Conservation (phyloP, 2,329 filamentous ascomycete species). For the Aplosporella prunicola region DNA sequence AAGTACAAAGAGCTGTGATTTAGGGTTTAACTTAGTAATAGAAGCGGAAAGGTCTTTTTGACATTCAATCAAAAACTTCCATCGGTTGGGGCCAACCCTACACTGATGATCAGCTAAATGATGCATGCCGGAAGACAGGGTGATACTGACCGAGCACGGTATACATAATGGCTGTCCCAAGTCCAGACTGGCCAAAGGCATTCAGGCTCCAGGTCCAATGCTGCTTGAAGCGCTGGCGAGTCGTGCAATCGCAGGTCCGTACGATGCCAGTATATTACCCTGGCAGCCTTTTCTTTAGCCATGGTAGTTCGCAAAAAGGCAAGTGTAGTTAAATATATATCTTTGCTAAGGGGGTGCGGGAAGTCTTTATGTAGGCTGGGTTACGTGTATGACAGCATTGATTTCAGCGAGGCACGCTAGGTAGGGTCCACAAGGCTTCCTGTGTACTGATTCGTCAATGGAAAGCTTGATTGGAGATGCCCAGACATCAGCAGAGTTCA, state of each 20-base stretch:
- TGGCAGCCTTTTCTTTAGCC: conserved; percentile 1
- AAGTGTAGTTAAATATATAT: too few species aligned
- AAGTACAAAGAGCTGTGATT: conserved; percentile 62
- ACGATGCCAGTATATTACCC: conserved; percentile 51
- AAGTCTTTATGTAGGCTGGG: too few species aligned
- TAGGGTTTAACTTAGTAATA: conserved; percentile 59
- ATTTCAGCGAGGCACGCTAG: too few species aligned
- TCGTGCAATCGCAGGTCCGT: conserved; percentile 71
- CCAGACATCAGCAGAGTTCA: too few species aligned
- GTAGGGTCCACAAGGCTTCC: too few species aligned
- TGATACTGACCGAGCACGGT: conserved; percentile 41
- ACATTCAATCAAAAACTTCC: conserved; percentile 68
- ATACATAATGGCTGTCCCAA: conserved; percentile 75
- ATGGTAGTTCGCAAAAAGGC: neutral
- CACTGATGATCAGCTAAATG: neutral
- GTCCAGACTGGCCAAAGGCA: conserved; percentile 68
- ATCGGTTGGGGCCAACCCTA: conserved; percentile 60
- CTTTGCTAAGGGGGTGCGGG: too few species aligned
- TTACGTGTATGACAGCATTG: too few species aligned
- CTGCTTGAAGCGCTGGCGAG: conserved; percentile 62
- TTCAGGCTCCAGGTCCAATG: conserved; percentile 58
- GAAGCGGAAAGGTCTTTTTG: conserved; percentile 59
- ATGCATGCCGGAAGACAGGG: too few species aligned
- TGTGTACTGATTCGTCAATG: too few species aligned
- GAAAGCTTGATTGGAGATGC: too few species aligned